These are phyloP conservation scores for Naganishia vishniacii DNA, from an alignment of 768 basidiomycete species.

Conservation along the genomic window DNA sequence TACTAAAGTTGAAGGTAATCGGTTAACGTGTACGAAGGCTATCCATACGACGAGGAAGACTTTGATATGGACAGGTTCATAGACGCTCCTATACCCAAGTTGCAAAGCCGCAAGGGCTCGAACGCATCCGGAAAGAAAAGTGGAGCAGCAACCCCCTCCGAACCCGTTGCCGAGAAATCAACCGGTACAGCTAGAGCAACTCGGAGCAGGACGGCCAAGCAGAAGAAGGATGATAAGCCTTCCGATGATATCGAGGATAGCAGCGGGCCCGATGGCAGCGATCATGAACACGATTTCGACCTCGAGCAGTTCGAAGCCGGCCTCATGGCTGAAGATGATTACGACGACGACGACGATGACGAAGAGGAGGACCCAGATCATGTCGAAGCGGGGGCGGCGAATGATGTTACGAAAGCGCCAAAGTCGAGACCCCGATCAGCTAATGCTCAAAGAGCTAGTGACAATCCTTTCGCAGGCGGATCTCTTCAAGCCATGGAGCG, in stretches of 20 bases:
- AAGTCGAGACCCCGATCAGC: constrained; percentile 14
- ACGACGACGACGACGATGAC: constrained; percentile 30
- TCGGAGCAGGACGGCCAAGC: background rate
- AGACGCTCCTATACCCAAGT: constrained; percentile 40
- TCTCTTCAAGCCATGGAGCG: constrained; percentile 9
- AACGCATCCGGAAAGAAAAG: background rate
- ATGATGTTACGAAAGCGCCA: constrained; percentile 16
- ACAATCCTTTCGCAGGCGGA: background rate
- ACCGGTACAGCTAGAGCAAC: background rate
- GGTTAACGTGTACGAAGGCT: constrained; percentile 45
- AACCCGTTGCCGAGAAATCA: background rate
- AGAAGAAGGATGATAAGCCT: background rate
- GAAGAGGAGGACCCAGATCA: constrained; percentile 37
- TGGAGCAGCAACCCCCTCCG: background rate
- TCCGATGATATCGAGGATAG: constrained; percentile 24
- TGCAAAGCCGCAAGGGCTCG: background rate
- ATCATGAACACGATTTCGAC: constrained; percentile 23
- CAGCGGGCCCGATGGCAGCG: constrained; percentile 21
- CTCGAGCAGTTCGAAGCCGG: constrained; percentile 37
- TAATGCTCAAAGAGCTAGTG: background rate
- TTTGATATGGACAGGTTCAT: constrained; percentile 67
- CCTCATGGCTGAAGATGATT: too few species aligned
- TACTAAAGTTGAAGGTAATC: background rate
- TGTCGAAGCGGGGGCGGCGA: constrained; percentile 37
- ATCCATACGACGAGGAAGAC: constrained; percentile 64